Evolutionary conservation across 305 asterid species (phyloP), one percentile per base, ranked within the genome.

Genomic region (Solanum hybrid): DNA sequence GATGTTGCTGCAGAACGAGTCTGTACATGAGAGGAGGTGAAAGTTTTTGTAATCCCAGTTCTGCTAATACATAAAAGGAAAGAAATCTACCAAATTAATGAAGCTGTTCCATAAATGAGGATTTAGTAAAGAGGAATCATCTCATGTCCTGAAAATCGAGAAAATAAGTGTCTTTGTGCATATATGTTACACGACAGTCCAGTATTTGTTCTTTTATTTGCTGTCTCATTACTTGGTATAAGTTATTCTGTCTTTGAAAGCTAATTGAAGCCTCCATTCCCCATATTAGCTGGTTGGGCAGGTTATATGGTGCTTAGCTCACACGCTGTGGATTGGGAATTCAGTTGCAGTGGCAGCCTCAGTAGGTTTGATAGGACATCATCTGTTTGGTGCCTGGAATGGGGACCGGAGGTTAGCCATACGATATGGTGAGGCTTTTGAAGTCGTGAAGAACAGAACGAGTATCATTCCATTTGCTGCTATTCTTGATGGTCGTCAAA

Each of bases 301-400:
- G 93, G 98, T 97, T 34, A 91, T 97, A 14, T 97, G 99, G 99
- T 97, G 99, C 92, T 86, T 97, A 51, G 99, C 98, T 75, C 99
- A 96, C 95, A 94, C 98, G 42, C 78, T 96, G 29, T 97, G 99
- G 99, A 96, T 97, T 1, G 99, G 99, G 75, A 97, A 97, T 79
- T 96, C 99, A 46, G 99, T 97, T 39, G 93, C 96, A 12, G 94
- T 93, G 40, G 98, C 99, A 39, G 98, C 99, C 64, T 97, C 99
- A 28, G 90, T 92, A 46, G 99, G 99, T 64, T 92, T 97, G 92
- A 97, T 97, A 1, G 98, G 95, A 6, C 99, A 97, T 95, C 99
- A 97, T 92, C 91, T 97, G n/a, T 96, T 96, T 90, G 99, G 99
- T 16, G 98, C 93, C 29, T 96, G 99, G 99, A 97, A 95, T 83